phyloP scores from a whole-genome alignment of 805 yeast genomes.

The Candida morakotiae region DNA sequence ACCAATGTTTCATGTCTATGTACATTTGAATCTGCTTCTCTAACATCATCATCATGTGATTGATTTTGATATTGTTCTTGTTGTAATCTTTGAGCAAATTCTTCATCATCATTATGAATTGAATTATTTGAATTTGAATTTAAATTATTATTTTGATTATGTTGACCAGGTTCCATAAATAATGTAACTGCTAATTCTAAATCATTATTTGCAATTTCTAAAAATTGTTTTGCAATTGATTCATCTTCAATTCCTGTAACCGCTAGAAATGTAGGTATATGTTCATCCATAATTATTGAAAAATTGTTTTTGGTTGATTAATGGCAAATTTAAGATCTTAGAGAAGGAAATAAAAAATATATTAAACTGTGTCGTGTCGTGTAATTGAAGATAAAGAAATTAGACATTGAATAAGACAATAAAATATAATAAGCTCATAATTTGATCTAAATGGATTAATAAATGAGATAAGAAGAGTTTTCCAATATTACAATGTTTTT shows the following conservation, averaged over 20 bases:
- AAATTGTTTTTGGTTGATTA: too few species aligned
- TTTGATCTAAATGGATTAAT: too few species aligned
- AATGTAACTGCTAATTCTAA: slow-evolving; percentile 82
- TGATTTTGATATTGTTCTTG: slow-evolving; percentile 51
- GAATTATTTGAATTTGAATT: slow-evolving; percentile 3
- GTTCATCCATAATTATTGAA: slow-evolving; percentile 42
- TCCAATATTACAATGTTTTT: too few species aligned
- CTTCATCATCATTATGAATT: slow-evolving; percentile 35
- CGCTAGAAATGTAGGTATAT: slow-evolving; percentile 71
- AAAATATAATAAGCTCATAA: too few species aligned
- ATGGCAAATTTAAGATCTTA: too few species aligned
- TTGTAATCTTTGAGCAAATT: slow-evolving; percentile 59
- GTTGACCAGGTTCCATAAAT: slow-evolving; percentile 57
- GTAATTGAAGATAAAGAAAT: too few species aligned
- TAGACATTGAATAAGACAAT: too few species aligned
- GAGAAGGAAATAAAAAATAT: too few species aligned
- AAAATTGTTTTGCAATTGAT: slow-evolving; percentile 65
- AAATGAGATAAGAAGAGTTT: too few species aligned
- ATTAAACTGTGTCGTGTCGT: background rate
- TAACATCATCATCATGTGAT: slow-evolving; percentile 19
- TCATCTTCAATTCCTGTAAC: slow-evolving; percentile 74
- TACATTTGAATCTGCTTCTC: slow-evolving; percentile 71
- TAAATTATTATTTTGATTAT: slow-evolving; percentile 1
- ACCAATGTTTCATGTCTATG: slow-evolving; percentile 74
- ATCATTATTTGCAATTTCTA: slow-evolving; percentile 74